These are phyloP conservation scores for Asterionellopsis glacialis DNA, from an alignment of 108 stramenopile species.

Conservation along the genomic window DNA sequence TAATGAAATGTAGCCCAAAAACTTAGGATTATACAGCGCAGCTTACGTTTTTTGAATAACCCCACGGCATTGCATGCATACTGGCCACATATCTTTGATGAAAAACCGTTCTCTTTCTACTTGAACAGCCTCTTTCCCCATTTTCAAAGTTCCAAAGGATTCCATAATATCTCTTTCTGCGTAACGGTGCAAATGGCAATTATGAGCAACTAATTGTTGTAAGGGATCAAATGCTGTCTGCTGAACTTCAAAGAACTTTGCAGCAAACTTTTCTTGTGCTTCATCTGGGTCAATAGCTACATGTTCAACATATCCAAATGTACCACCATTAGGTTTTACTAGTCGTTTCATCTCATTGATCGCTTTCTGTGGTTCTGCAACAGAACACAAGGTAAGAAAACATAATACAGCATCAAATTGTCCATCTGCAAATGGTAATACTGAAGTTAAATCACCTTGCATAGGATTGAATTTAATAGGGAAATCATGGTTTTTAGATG, in stretches of 20 bases:
- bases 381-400: slow-evolving; percentile 45
- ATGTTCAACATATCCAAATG: slow-evolving; percentile 79
- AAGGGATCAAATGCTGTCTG: slow-evolving; percentile 58
- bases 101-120: slow-evolving; percentile 36
- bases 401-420: slow-evolving; percentile 45
- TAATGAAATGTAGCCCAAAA: too few species aligned
- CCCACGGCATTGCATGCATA: slow-evolving; percentile 44
- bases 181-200: slow-evolving; percentile 77
- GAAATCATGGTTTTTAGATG: not conserved
- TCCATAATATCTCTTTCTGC: slow-evolving; percentile 42
- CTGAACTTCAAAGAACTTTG: slow-evolving; percentile 31
- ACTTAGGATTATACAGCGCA: too few species aligned
- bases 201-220: slow-evolving; percentile 70
- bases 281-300: slow-evolving; percentile 46
- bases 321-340: slow-evolving; percentile 47
- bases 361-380: slow-evolving; percentile 48
- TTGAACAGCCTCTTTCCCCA: not conserved
- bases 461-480: slow-evolving; percentile 11
- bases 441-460: slow-evolving; percentile 15
- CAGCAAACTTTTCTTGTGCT: slow-evolving; percentile 6
- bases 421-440: slow-evolving; percentile 25
- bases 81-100: slow-evolving; percentile 58
- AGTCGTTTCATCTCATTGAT: slow-evolving; percentile 64
- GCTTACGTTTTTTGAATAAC: slow-evolving; percentile 21
- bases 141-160: slow-evolving; percentile 14